These are phyloP conservation scores for Lachancea waltii DNA, from an alignment of 805 yeast genomes.

Conservation along the genomic window DNA sequence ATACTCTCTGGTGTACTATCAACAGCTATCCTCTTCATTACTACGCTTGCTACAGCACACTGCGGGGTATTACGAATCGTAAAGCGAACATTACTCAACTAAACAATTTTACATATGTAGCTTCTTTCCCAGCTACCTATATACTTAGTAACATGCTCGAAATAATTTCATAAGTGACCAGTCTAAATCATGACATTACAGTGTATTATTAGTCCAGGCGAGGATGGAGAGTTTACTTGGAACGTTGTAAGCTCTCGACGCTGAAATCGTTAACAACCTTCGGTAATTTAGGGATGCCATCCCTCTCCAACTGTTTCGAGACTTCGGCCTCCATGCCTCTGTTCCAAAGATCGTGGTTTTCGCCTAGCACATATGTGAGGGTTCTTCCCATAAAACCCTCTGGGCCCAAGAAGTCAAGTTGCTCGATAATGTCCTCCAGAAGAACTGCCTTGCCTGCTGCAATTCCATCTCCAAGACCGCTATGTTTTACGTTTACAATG, in stretches of 20 bases:
- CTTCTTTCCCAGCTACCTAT: no score
- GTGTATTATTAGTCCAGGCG: no score
- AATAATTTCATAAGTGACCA: no score
- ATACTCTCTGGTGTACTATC: no score
- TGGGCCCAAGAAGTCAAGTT: slow-evolving; percentile 45
- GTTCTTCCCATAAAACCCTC: slow-evolving; percentile 55
- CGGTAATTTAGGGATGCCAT: slow-evolving; percentile 24
- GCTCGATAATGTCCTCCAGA: slow-evolving; percentile 75
- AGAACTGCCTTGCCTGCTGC: slow-evolving; percentile 74
- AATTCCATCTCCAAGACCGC: slow-evolving; percentile 62
- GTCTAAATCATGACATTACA: no score
- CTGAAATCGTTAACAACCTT: slow-evolving; percentile 9
- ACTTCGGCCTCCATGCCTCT: slow-evolving; percentile 29
- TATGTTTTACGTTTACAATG: slow-evolving; percentile 66
- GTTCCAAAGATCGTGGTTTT: slow-evolving; percentile 70
- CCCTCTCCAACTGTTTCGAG: slow-evolving; percentile 21
- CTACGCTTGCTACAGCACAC: no score
- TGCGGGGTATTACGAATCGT: no score
- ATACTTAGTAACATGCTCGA: no score
- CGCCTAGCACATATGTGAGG: slow-evolving; percentile 64
- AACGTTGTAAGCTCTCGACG: not conserved
- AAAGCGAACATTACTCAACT: no score
- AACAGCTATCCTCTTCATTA: no score
- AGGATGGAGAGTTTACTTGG: no score
- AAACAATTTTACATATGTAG: no score